These are phyloP conservation scores for Quercus phellos DNA, from an alignment of 331 rosid species.

Conservation along the genomic window DNA sequence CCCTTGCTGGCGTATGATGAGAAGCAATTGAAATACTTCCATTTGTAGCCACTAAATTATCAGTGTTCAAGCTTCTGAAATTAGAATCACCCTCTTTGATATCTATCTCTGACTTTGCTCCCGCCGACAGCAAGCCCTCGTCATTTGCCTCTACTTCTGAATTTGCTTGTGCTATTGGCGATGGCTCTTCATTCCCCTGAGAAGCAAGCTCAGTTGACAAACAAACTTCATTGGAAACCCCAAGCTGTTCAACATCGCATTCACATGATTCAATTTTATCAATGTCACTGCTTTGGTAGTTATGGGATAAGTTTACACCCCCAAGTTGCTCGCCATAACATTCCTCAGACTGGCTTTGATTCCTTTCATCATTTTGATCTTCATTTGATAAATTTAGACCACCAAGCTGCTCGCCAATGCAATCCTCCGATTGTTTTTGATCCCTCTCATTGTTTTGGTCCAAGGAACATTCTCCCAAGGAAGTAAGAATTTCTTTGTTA, in stretches of 20 bases:
- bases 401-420: slow-evolving; percentile 30
- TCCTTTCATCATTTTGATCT: slow-evolving; percentile 30
- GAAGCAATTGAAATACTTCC: slow-evolving; percentile 30
- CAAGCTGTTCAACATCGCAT: slow-evolving; percentile 24
- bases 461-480: slow-evolving; percentile 29
- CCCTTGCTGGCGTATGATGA: slow-evolving; percentile 19
- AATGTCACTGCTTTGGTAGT: not conserved
- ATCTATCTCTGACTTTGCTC: slow-evolving; percentile 27
- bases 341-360: slow-evolving; percentile 17
- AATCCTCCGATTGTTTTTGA: slow-evolving; percentile 25
- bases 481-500: slow-evolving; percentile 21
- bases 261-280: slow-evolving; percentile 19
- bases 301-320: not conserved
- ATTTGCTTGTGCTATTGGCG: not conserved
- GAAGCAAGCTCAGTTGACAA: slow-evolving; percentile 37
- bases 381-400: slow-evolving; percentile 33
- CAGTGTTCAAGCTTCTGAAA: slow-evolving; percentile 32
- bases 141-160: slow-evolving; percentile 30
- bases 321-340: slow-evolving; percentile 7
- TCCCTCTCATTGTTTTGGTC: slow-evolving; percentile 25
- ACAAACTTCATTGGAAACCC: slow-evolving; percentile 30
- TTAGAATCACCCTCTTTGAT: slow-evolving; percentile 27
- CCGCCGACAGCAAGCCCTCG: slow-evolving; percentile 24
- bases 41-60: slow-evolving; percentile 15
- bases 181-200: slow-evolving; percentile 29